Evolutionary conservation across 352 stramenopile species (phyloP), one percentile per base, ranked within the genome.

Genomic region (Ochromonadaceae sp.): DNA sequence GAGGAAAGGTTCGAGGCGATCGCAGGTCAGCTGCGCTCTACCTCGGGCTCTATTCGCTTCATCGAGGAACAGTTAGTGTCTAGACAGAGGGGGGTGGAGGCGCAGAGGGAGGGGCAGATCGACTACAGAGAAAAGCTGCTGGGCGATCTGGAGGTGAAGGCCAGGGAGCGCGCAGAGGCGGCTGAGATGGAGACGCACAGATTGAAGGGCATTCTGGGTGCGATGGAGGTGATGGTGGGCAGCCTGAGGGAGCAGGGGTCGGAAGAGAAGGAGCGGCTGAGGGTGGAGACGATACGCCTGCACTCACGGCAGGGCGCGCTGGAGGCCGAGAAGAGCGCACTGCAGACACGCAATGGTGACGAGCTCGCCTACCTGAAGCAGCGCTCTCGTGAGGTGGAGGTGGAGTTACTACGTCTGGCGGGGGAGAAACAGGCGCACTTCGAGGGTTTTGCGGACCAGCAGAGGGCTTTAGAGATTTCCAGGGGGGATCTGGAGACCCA

Each of bases 41-140:
- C 68, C 26, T 65, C 69, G 28, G 70, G 66, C 7, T 56, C 62
- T 20, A 36, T 75, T 20, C 67, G 63, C 35, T 53, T 71, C 7
- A 38, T 75, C 15, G 68, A 72, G 39, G 32, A 65, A 34, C 53
- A 75, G 50, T 40, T 75, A 63, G 28, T 62, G 14, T 32, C 65
- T 20, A 40, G 44, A 22, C 39, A 61, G 53, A 38, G 40, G 5
- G 28, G 39, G 14, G 41, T 69, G 25, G 65, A 75, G 30, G 53
- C 59, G 15, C 49, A 44, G 25, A 30, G 48, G 43, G 50, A 69
- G 42, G 69, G 50, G 20, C 69, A 75, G 15, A 67, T 75, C 28
- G 70, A 75, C 15, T 59, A 67, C n/a, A 42, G 70, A 38, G 70
- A 75, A 38, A 59, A 55, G 35, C 55, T 76, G 30, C 39, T 75